Evolutionary conservation across 129 eudicot genomes (phyloP), one percentile per base, ranked within the genome.

Genomic region (Tagetes patula): DNA sequence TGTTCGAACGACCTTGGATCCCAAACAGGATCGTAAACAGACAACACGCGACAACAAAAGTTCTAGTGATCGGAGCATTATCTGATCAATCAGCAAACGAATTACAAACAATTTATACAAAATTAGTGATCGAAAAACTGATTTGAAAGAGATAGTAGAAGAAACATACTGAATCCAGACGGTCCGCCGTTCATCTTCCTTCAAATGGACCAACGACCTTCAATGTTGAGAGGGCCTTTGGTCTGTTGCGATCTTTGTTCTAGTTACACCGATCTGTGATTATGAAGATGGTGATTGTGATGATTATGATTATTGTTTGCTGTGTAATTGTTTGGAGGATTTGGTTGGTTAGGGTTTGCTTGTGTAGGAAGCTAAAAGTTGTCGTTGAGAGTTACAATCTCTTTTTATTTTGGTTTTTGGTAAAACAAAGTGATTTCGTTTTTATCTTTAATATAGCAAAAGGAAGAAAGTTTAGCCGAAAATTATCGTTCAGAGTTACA

Each of bases 111-210:
- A 9, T 2, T 30, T 49, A 37, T 33, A 8, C 11, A 43, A n/a
- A 46, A 50, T 36, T 5, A 12, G 3, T 37, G 0, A 77, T 43
- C 12, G 37, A 65, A 36, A 37, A 31, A 2, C 30, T 8, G 37
- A 30, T 36, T 46, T 31, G 33, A 12, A 46, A 2, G 50, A 65
- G 65, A 46, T 10, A 53, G 75, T 42, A 65, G 50, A 69, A 52
- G 40, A 5, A 67, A 79, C 91, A 9, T 84, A 94, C 98, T 90
- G 86, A 94, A 94, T 84, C 99, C 99, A 85, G 97, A 90, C 76
- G 96, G 97, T 75, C 97, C 97, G 85, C 99, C 99, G 97, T 94
- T 90, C 99, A 94, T 94, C 86, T 84, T 94, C 80, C 53, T 46
- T 47, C 30, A 58, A 82, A 67, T 74, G 71, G 79, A 82, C 84